Base-by-base conservation (phyloP, 2,329 filamentous ascomycete species). In the Xylariales sp. region DNA sequence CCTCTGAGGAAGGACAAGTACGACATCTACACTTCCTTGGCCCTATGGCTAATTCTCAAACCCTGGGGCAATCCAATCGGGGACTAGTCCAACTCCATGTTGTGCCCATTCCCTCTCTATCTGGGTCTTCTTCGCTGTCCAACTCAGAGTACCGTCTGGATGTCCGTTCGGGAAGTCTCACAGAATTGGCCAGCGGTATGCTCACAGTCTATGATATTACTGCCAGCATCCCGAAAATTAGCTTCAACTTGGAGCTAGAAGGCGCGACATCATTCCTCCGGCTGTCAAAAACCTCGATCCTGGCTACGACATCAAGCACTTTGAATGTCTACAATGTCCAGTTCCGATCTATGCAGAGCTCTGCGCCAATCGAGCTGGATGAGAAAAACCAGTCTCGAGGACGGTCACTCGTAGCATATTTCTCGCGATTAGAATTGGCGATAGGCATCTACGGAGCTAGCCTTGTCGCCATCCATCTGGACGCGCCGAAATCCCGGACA, bases 261-360 rank as follows among this genome's bases (percentile, higher is more conserved):
- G 69, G 64, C 2, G 66, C 79, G 3, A 66, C 68, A 15, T 83
- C 82, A 2, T 86, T 88, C 50, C 54, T 83, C 6, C 74, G 81
- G 6, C 63, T 89, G 0, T 85, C 83, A 6, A 76, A 74, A 40
- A 78, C 83, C 6, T 78, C 83, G 5, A 59, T 87, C 2, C 67
- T 90, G 30, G 72, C 78, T 2, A 68, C 76, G n/a, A 80, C 79
- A 0, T 51, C 69, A 1, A 61, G 69, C 8, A 67, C 70, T 1
- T 72, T 85, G 28, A 70, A 66, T 29, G 67, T 87, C 12, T 85
- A 83, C 55, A 88, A 88, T 57, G 77, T 83, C 23, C 76, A 81
- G 42, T 89, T 81, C 55, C 74, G 66, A 20, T 79, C 76, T 6
- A 54, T 78, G n/a, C 76, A 80, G 48, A 72, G 72, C 21, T 70